Conservation (phyloP, 441 rosid species). For the Populus hybrid region DNA sequence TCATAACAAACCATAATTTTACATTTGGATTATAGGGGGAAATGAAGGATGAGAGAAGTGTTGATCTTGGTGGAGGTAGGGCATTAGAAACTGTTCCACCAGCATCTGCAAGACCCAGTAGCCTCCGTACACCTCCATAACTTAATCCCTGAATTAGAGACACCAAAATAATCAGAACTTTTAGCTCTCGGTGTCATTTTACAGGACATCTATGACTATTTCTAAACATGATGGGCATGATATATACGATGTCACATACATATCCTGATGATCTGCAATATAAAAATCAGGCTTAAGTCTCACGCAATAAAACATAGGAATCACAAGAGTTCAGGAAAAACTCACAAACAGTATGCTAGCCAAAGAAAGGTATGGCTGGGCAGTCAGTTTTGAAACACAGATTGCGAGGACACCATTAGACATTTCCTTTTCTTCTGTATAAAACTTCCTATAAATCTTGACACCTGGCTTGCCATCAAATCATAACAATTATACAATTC, state of each 20-base stretch:
- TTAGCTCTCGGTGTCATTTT: background rate
- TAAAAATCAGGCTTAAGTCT: background rate
- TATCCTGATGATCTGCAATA: background rate
- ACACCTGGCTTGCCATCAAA: conserved; percentile 40
- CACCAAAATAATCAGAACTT: background rate
- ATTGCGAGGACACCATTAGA: conserved; percentile 68
- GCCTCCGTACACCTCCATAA: conserved; percentile 48
- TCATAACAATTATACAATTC: background rate
- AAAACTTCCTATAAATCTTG: conserved; percentile 61
- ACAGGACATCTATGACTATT: background rate
- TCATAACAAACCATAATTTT: conserved; percentile 21
- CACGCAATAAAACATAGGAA: background rate
- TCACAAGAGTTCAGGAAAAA: conserved; percentile 12
- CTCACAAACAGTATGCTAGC: conserved; percentile 63
- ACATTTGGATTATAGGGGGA: conserved; percentile 61
- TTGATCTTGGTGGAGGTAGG: conserved; percentile 61
- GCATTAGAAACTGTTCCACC: conserved; percentile 54
- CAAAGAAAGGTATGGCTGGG: conserved; percentile 59
- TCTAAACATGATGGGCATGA: background rate
- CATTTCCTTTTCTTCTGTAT: conserved; percentile 65
- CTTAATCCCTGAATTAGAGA: conserved; percentile 43
- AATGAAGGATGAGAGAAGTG: conserved; percentile 58
- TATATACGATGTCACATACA: background rate
- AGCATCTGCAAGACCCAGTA: conserved; percentile 59
- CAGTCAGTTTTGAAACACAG: conserved; percentile 36